Evolutionary conservation across 108 stramenopile species (phyloP).

Genomic region (Skeletonema costatum): DNA sequence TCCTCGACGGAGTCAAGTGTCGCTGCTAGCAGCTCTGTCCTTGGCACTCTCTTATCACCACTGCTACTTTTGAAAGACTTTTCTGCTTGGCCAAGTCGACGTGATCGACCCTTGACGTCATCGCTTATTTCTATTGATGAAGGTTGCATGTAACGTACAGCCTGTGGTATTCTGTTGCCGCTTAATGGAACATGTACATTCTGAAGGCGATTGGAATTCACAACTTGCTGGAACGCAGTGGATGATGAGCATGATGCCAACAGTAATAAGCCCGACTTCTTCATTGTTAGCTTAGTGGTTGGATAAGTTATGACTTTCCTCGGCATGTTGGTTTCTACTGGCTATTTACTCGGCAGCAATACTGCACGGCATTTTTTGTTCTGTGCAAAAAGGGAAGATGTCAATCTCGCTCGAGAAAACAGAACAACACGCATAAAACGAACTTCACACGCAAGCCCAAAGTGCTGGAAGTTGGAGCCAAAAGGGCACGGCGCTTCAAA

Average conservation of each 20-base stretch:
- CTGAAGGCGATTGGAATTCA: not conserved
- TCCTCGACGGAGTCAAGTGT: slow-evolving; percentile 15
- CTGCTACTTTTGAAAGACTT: not conserved
- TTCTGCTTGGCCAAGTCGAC: not conserved
- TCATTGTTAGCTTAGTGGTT: not conserved
- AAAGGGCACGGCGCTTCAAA: too few relatives aligned
- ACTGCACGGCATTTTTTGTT: too few relatives aligned
- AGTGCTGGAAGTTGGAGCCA: not conserved
- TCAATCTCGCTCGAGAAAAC: too few relatives aligned
- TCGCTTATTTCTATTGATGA: not conserved
- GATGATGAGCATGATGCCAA: not conserved
- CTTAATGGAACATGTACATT: not conserved
- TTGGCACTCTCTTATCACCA: not conserved
- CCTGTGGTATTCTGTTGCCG: not conserved
- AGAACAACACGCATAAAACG: too few relatives aligned
- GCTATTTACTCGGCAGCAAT: too few relatives aligned
- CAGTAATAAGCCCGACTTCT: not conserved
- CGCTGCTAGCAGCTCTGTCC: slow-evolving; percentile 9
- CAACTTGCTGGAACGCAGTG: not conserved
- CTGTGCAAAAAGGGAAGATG: too few relatives aligned
- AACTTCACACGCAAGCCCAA: not conserved
- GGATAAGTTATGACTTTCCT: too few relatives aligned
- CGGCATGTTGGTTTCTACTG: too few relatives aligned
- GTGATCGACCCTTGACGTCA: not conserved
- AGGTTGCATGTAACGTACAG: not conserved